Evolutionary conservation across 257 asterid species (phyloP).

Genomic region (Solanum etuberosum): DNA sequence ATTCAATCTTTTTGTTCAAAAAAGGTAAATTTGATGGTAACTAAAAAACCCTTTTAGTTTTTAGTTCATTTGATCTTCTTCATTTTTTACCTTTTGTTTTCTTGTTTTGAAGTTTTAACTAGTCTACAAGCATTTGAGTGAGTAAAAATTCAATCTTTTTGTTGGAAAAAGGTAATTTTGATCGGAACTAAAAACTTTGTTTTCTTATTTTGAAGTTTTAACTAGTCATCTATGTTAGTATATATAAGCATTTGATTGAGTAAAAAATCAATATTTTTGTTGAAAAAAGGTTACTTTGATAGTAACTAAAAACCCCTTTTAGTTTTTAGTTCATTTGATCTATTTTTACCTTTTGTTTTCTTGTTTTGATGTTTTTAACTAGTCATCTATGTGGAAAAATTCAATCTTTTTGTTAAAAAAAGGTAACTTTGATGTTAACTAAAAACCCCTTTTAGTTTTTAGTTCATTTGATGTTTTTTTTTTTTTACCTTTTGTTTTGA

Average conservation of each 20-base stretch:
- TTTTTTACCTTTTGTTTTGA: background rate
- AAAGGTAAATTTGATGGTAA: conserved; percentile 2
- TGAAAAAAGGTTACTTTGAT: conserved; percentile 5
- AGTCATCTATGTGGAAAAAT: conserved; percentile 13
- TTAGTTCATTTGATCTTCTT: background rate
- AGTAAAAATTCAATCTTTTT: conserved; percentile 17
- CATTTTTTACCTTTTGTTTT: background rate
- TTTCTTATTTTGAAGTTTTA: conserved; percentile 4
- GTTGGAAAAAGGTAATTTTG: conserved; percentile 3
- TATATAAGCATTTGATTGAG: background rate
- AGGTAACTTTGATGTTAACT: background rate
- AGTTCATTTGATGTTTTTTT: background rate
- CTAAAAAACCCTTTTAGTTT: background rate
- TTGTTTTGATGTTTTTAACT: background rate
- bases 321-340: background rate
- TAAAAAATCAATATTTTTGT: conserved; percentile 21
- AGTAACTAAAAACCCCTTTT: background rate
- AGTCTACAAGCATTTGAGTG: background rate
- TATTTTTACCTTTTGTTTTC: background rate
- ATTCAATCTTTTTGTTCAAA: conserved; percentile 12
- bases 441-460: background rate
- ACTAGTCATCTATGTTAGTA: conserved; percentile 6
- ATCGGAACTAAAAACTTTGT: background rate
- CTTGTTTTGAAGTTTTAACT: conserved; percentile 1
- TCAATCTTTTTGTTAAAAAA: conserved; percentile 14